A percentile compares a stretch with the other conserved stretches of the same genome.
Conservation (phyloP, 2,329 filamentous ascomycete genomes). For the Madurella fahalii region DNA sequence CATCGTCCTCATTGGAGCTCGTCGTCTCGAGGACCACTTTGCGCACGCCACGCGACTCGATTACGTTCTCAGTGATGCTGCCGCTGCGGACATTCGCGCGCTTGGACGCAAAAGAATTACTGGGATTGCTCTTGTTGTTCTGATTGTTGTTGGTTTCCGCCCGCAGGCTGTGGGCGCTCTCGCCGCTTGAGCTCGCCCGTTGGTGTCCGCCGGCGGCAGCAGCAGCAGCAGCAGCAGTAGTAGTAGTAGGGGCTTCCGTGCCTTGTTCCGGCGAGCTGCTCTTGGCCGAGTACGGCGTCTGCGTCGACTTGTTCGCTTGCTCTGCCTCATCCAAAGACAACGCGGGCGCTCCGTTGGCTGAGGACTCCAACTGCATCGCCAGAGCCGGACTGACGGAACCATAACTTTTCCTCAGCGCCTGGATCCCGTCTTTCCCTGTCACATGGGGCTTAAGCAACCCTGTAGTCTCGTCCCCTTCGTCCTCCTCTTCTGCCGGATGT, state of each 20-base stretch:
- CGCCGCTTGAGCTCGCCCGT: constrained; percentile 20
- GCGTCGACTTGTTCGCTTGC: constrained; percentile 26
- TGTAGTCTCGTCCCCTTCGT: constrained; percentile 38
- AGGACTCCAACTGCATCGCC: constrained; percentile 23
- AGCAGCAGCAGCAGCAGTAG: background rate
- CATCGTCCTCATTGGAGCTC: constrained; percentile 35
- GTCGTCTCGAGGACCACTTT: constrained; percentile 62
- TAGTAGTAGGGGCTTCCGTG: too few relatives aligned
- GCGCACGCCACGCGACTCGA: constrained; percentile 68
- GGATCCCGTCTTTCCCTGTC: constrained; percentile 61
- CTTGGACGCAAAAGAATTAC: constrained; percentile 16
- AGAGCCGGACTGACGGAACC: constrained; percentile 38
- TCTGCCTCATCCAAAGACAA: constrained; percentile 19
- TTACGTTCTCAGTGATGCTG: constrained; percentile 74
- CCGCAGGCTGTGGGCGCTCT: constrained; percentile 15
- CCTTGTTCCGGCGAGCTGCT: constrained; percentile 9
- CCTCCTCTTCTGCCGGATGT: constrained; percentile 15
- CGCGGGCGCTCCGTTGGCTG: constrained; percentile 23
- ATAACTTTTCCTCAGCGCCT: constrained; percentile 55
- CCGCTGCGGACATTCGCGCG: constrained; percentile 59
- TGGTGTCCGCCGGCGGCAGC: constrained; percentile 10
- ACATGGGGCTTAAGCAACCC: constrained; percentile 47
- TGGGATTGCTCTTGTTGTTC: background rate
- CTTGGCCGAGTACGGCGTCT: constrained; percentile 12
- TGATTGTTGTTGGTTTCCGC: background rate